Evolutionary conservation across 768 basidiomycete species (phyloP).

Genomic region (Tricholoma sp.): DNA sequence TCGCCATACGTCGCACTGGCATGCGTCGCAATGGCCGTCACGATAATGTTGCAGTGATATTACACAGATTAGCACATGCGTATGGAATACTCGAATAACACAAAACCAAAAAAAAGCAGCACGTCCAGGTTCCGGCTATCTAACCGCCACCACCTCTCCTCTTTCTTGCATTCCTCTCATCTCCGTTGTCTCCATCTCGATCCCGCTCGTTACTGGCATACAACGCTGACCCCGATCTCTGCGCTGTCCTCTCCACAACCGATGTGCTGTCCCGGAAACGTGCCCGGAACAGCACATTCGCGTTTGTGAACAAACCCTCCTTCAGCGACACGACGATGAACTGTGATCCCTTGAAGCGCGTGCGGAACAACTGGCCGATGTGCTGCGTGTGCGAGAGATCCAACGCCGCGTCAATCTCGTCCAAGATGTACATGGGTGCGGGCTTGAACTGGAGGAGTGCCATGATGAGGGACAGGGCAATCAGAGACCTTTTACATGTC

Average conservation of each 20-base stretch:
- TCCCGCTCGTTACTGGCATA: slow-evolving; percentile 29
- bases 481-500: slow-evolving; percentile 66
- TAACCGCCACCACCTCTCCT: slow-evolving; percentile 25
- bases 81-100: slow-evolving; percentile 1
- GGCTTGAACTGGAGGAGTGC: slow-evolving; percentile 98
- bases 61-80: slow-evolving; percentile 15
- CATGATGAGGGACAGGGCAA: slow-evolving; percentile 98
- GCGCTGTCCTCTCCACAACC: slow-evolving; percentile 76
- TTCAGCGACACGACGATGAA: slow-evolving; percentile 98
- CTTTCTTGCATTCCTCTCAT: slow-evolving; percentile 25
- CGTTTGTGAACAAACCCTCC: slow-evolving; percentile 96
- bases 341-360: slow-evolving; percentile 95
- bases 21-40: slow-evolving; percentile 88
- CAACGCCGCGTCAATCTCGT: slow-evolving; percentile 97
- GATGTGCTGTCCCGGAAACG: slow-evolving; percentile 93
- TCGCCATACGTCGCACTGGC: slow-evolving; percentile 95
- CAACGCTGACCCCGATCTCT: slow-evolving; percentile 51
- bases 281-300: slow-evolving; percentile 91
- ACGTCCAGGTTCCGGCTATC: neutral
- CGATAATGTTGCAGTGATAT: slow-evolving; percentile 38
- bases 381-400: slow-evolving; percentile 96
- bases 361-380: slow-evolving; percentile 96
- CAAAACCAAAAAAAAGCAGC: neutral
- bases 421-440: slow-evolving; percentile 98
- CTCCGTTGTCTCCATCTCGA: slow-evolving; percentile 25